A percentile compares a stretch with the other conserved stretches of the same genome.
These are phyloP conservation scores for Camillea tinctor DNA, from an alignment of 2,329 filamentous ascomycete species.

Conservation along the genomic window DNA sequence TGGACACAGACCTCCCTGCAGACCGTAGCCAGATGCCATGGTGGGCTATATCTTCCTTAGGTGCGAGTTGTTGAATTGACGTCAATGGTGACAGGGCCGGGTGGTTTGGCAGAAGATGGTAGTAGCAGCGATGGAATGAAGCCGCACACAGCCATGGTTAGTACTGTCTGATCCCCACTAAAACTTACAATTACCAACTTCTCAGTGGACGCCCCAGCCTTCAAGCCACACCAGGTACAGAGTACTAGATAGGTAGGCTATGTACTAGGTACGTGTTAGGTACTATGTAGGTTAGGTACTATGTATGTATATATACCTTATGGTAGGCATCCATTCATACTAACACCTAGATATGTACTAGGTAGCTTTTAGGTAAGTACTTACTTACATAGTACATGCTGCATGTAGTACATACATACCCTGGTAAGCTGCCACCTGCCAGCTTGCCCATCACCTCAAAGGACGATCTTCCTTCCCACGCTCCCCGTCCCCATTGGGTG, in stretches of 20 bases:
- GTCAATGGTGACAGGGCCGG: background rate
- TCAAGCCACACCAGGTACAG: background rate
- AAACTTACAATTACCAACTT: background rate
- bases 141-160: background rate
- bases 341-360: background rate
- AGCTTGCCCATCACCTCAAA: too few species aligned
- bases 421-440: too few species aligned
- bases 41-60: constrained; percentile 4
- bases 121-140: background rate
- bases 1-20: constrained; percentile 68
- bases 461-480: background rate
- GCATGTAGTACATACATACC: background rate
- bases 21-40: constrained; percentile 82
- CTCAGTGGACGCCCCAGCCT: background rate
- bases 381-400: background rate
- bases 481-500: background rate
- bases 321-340: too few species aligned
- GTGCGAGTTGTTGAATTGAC: background rate
- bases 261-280: background rate
- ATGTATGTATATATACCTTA: background rate
- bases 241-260: background rate
- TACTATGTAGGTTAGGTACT: background rate
- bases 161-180: background rate
- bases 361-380: background rate
- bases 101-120: background rate